These are phyloP conservation scores for Botrytis elliptica DNA, from an alignment of 2,329 filamentous ascomycete species.

Conservation along the genomic window DNA sequence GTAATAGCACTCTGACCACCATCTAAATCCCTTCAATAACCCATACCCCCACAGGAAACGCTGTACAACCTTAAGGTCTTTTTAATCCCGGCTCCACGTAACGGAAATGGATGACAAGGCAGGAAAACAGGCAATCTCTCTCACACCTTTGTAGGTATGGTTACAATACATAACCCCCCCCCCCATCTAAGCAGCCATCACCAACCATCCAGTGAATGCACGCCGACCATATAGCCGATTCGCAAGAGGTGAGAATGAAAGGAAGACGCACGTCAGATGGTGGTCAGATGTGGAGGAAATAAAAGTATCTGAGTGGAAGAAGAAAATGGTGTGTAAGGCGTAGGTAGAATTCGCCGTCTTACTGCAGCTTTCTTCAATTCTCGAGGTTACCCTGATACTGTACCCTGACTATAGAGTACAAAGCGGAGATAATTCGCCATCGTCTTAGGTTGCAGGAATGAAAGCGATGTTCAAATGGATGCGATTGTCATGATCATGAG, in stretches of 20 bases:
- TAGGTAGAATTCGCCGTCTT: constrained; percentile 2
- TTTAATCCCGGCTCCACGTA: background rate
- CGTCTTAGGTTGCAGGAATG: background rate
- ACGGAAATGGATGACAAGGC: constrained; percentile 6
- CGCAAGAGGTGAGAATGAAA: constrained; percentile 4
- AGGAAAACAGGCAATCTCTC: constrained; percentile 12
- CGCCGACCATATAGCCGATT: background rate
- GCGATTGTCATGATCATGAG: constrained; percentile 4
- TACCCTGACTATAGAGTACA: constrained; percentile 1
- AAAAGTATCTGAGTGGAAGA: background rate
- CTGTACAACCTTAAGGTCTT: constrained; percentile 9
- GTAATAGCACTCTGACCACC: constrained; percentile 9
- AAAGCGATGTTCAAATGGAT: background rate
- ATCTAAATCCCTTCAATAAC: background rate
- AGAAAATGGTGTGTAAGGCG: background rate
- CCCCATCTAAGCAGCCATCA: constrained; percentile 1
- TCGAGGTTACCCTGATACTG: background rate
- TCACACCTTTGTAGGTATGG: constrained; percentile 11
- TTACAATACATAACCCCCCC: background rate
- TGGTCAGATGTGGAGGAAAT: constrained; percentile 1
- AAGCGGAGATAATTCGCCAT: constrained; percentile 6
- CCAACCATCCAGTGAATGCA: constrained; percentile 1
- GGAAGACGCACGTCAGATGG: constrained; percentile 12
- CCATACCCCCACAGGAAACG: constrained; percentile 10
- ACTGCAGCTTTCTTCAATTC: constrained; percentile 1